Percentiles rank a stretch among this genome's conserved stretches.
Evolutionary conservation across 768 basidiomycete species (phyloP).

Genomic region (Boletus subcaerulescens): DNA sequence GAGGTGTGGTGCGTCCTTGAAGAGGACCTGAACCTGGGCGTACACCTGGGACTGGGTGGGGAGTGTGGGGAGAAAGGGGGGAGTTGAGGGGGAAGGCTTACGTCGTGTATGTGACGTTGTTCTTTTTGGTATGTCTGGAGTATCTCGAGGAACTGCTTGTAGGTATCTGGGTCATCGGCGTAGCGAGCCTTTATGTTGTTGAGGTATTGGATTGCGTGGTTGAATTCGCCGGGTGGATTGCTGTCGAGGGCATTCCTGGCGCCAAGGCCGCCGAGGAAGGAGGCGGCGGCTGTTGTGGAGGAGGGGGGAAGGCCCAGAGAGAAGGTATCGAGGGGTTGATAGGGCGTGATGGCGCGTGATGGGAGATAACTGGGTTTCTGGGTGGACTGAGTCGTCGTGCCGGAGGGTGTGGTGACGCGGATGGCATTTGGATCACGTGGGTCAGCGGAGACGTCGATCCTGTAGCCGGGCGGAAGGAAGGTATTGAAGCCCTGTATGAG

Average conservation of each 20-base stretch:
- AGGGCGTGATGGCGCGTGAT: conserved; percentile 58
- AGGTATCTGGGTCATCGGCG: conserved; percentile 84
- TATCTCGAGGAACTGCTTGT: conserved; percentile 87
- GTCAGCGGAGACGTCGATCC: conserved; percentile 81
- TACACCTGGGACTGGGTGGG: conserved; percentile 64
- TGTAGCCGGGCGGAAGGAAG: conserved; percentile 91
- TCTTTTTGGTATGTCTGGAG: conserved; percentile 87
- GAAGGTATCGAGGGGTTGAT: conserved; percentile 35
- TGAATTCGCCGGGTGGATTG: conserved; percentile 69
- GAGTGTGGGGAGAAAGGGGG: neutral
- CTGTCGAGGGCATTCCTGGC: conserved; percentile 48
- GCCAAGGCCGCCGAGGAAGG: conserved; percentile 60
- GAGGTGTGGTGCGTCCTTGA: conserved; percentile 79
- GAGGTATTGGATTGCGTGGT: conserved; percentile 94
- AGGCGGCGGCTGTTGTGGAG: conserved; percentile 59
- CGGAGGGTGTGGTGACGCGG: conserved; percentile 77
- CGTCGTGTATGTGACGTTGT: conserved; percentile 67
- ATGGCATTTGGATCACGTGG: conserved; percentile 68
- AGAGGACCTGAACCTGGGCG: conserved; percentile 74
- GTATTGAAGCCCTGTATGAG: conserved; percentile 99
- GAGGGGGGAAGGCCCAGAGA: conserved; percentile 46
- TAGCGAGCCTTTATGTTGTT: conserved; percentile 98
- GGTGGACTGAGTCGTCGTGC: conserved; percentile 64
- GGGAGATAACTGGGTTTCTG: conserved; percentile 6
- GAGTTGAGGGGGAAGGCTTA: conserved; percentile 36